These are phyloP conservation scores for Protostelium mycophagum DNA, from an alignment of 78 protist genomes.

Conservation along the genomic window DNA sequence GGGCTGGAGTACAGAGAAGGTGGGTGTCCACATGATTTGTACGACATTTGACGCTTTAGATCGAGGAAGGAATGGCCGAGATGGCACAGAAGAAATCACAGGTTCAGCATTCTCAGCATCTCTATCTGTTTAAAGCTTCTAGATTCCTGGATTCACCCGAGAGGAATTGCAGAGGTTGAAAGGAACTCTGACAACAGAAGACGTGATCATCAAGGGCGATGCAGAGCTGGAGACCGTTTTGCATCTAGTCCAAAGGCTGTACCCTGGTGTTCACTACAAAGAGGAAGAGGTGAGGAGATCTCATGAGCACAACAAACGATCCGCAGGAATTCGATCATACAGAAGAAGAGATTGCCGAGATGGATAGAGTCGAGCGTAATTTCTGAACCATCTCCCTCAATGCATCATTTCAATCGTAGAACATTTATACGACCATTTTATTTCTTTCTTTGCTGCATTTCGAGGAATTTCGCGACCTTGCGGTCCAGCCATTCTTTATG, in stretches of 20 bases:
- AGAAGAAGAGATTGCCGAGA: not conserved
- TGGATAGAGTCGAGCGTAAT: not conserved
- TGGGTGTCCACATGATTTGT: not conserved
- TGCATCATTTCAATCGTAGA: too few relatives aligned
- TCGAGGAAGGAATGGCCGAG: not conserved
- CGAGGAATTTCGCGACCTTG: conserved; percentile 32
- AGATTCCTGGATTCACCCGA: not conserved
- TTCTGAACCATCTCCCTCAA: too few relatives aligned
- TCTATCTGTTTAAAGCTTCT: not conserved
- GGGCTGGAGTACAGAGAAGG: not conserved
- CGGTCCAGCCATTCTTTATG: conserved; percentile 57
- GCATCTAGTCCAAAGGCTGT: not conserved
- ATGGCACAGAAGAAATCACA: not conserved
- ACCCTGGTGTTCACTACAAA: not conserved
- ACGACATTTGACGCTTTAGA: not conserved
- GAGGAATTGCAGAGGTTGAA: not conserved
- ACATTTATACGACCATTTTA: not conserved
- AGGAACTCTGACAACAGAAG: not conserved
- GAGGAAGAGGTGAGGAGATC: not conserved
- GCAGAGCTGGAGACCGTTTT: not conserved
- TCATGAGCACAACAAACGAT: not conserved
- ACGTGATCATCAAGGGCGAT: not conserved
- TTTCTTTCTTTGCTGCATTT: conserved; percentile 10
- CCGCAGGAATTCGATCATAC: not conserved
- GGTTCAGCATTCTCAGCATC: not conserved